Evolutionary conservation across 2,329 filamentous ascomycete species (phyloP).

Genomic region (Dactylellina haptotyla): DNA sequence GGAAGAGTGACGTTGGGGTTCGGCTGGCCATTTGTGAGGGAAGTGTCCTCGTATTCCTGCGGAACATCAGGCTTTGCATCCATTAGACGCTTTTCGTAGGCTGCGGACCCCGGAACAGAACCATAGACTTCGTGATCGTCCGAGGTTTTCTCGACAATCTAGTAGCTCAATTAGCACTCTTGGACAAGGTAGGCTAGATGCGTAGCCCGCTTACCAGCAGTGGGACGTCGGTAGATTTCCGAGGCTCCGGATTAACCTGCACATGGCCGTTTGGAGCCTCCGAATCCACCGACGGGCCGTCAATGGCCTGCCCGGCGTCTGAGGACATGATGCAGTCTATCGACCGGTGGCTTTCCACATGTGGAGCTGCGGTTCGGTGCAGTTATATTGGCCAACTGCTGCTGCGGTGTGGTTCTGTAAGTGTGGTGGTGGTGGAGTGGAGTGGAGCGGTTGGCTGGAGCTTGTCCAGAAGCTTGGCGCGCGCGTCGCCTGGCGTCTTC

Average conservation of each 20-base stretch:
- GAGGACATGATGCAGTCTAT: conserved; percentile 44
- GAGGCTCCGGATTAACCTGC: conserved; percentile 19
- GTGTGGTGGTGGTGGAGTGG: not conserved
- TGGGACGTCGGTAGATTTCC: conserved; percentile 15
- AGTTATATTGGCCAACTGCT: not conserved
- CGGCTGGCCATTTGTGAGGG: conserved; percentile 28
- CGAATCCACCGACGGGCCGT: conserved; percentile 3
- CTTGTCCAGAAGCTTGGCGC: too few relatives aligned
- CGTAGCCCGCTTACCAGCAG: conserved; percentile 11
- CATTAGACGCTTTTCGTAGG: conserved; percentile 67
- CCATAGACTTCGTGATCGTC: conserved; percentile 69
- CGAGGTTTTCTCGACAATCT: conserved; percentile 61
- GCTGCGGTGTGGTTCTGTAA: conserved; percentile 1
- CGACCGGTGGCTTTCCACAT: conserved; percentile 33
- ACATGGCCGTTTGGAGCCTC: not conserved
- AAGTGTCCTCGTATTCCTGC: conserved; percentile 59
- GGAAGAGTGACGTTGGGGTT: conserved; percentile 10
- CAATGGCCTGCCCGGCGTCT: conserved; percentile 24
- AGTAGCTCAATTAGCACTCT: conserved; percentile 1
- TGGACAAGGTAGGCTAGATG: not conserved
- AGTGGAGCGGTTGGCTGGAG: not conserved
- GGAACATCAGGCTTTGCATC: conserved; percentile 73
- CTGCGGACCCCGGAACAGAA: conserved; percentile 71
- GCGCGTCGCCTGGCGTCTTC: too few relatives aligned
- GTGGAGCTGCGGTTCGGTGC: conserved; percentile 5